A percentile compares a stretch with the other conserved stretches of the same genome.
These are phyloP conservation scores for Babesia bovis DNA, from an alignment of 169 alveolate species.

Conservation along the genomic window DNA sequence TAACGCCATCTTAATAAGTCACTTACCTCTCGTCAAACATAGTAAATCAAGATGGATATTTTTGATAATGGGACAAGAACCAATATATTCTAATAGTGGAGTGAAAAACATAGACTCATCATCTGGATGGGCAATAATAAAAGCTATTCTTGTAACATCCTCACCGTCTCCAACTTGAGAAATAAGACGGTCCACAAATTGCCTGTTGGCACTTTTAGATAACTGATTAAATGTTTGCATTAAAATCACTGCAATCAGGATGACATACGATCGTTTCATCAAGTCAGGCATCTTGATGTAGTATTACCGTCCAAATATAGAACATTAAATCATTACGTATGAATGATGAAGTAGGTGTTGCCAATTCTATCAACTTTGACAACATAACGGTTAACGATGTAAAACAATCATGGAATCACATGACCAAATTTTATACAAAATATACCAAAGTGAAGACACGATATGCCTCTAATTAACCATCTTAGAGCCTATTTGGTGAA, in stretches of 20 bases:
- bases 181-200: background rate
- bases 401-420: no score
- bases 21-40: constrained; percentile 61
- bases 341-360: no score
- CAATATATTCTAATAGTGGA: constrained; percentile 79
- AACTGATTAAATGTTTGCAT: background rate
- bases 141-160: constrained; percentile 7
- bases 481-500: no score
- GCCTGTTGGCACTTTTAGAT: background rate
- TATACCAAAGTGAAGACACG: no score
- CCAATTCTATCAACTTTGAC: no score
- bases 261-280: background rate
- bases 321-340: no score
- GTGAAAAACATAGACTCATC: constrained; percentile 92
- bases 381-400: no score
- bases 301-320: no score
- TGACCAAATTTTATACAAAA: no score
- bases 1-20: constrained; percentile 2
- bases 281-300: background rate
- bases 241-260: background rate
- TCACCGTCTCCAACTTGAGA: background rate
- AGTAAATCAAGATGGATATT: constrained; percentile 18
- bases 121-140: constrained; percentile 91
- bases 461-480: no score
- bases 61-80: no score